Evolutionary conservation across 371 early-diverging fungal genomes (phyloP).

Genomic region (Syncephalastrum sp.): DNA sequence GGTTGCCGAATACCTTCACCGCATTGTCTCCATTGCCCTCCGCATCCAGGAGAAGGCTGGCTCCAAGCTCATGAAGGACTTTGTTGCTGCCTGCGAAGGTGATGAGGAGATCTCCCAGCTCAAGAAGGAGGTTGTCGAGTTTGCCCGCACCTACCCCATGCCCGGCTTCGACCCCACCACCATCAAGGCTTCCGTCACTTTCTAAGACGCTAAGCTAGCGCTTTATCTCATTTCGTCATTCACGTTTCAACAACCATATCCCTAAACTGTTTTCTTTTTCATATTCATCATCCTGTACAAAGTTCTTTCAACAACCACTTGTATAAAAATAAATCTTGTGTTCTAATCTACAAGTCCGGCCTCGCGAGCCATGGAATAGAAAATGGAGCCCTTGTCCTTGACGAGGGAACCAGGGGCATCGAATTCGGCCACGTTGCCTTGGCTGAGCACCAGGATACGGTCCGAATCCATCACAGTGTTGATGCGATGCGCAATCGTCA

Average conservation of each 20-base stretch:
- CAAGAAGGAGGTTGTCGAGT: constrained; percentile 86
- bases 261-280: neutral
- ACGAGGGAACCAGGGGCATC: constrained; percentile 72
- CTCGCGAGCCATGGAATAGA: constrained; percentile 74
- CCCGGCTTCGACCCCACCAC: constrained; percentile 68
- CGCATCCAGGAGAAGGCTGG: constrained; percentile 74
- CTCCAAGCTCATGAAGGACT: constrained; percentile 95
- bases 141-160: constrained; percentile 91
- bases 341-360: constrained; percentile 55
- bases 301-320: constrained; percentile 14
- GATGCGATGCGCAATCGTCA: constrained; percentile 93
- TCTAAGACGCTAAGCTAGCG: constrained; percentile 19
- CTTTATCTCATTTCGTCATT: neutral
- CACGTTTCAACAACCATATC: no score
- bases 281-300: constrained; percentile 7
- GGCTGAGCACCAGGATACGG: constrained; percentile 79
- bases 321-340: constrained; percentile 12
- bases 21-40: constrained; percentile 89
- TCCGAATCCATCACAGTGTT: constrained; percentile 89
- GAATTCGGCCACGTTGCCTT: constrained; percentile 77
- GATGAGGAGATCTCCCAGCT: constrained; percentile 75
- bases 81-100: constrained; percentile 72
- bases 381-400: constrained; percentile 59
- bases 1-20: constrained; percentile 85
- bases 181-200: constrained; percentile 45